Evolutionary conservation across 2,329 filamentous ascomycete genomes (phyloP).

Genomic region (Pleoardoris graminearum): DNA sequence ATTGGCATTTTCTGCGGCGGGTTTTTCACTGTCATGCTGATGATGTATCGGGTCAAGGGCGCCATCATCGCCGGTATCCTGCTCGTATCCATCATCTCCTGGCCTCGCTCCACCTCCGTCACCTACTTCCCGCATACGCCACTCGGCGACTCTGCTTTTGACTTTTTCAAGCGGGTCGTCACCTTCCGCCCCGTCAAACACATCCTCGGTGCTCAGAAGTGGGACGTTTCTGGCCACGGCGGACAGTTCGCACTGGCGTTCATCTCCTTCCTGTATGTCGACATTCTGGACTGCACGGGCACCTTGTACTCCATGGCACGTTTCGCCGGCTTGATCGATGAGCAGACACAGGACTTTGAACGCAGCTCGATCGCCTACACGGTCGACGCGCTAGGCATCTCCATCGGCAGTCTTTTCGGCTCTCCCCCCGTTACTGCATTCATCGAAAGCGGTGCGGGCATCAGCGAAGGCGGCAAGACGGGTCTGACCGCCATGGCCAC

Average conservation of each 20-base stretch:
- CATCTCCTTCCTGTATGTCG: constrained; percentile 87
- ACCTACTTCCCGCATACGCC: constrained; percentile 79
- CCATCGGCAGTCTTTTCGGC: constrained; percentile 77
- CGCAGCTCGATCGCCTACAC: constrained; percentile 81
- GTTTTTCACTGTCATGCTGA: constrained; percentile 75
- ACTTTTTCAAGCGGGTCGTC: constrained; percentile 88
- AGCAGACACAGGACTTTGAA: constrained; percentile 83
- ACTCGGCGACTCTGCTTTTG: constrained; percentile 70
- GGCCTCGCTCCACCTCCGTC: constrained; percentile 75
- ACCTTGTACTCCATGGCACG: constrained; percentile 89
- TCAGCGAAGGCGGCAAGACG: constrained; percentile 83
- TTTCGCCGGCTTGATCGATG: constrained; percentile 78
- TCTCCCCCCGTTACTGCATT: constrained; percentile 83
- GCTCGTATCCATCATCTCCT: constrained; percentile 84
- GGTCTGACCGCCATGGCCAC: constrained; percentile 80
- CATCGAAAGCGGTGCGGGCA: constrained; percentile 86
- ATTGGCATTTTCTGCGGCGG: constrained; percentile 86
- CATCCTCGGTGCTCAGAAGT: constrained; percentile 72
- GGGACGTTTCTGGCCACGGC: constrained; percentile 69
- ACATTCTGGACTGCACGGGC: constrained; percentile 84
- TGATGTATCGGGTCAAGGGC: constrained; percentile 85
- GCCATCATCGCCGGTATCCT: constrained; percentile 83
- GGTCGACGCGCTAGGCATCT: constrained; percentile 80
- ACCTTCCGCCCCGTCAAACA: constrained; percentile 77
- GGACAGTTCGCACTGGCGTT: constrained; percentile 81